Conservation (phyloP, 2,329 filamentous ascomycete species). For the Salinomyces thailandicus region DNA sequence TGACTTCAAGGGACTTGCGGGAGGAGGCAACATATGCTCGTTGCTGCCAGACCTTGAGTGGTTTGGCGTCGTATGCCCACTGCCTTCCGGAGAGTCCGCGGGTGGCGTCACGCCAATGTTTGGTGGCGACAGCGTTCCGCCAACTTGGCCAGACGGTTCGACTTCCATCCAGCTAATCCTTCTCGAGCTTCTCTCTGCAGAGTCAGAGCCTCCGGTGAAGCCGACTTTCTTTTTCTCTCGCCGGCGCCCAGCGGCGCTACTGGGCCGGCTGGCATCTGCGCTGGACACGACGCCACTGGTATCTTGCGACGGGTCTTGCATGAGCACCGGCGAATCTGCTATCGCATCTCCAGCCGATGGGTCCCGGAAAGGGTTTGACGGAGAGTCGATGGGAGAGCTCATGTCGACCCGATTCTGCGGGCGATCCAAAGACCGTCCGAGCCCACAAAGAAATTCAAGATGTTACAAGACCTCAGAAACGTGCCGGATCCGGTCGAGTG, state of each 20-base stretch:
- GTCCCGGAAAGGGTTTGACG: slow-evolving; percentile 5
- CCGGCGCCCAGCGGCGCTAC: slow-evolving; percentile 8
- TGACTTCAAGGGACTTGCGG: slow-evolving; percentile 12
- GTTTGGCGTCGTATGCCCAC: slow-evolving; percentile 8
- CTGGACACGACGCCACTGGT: slow-evolving; percentile 9
- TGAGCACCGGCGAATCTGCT: not conserved
- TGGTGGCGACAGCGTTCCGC: slow-evolving; percentile 5
- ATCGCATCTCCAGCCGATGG: not conserved
- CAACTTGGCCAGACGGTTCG: not conserved
- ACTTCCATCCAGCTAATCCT: slow-evolving; percentile 7
- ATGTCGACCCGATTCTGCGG: not conserved
- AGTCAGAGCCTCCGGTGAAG: slow-evolving; percentile 9
- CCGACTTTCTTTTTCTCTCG: slow-evolving; percentile 16
- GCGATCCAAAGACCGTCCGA: not conserved
- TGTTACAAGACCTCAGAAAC: not conserved
- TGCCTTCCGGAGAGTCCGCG: slow-evolving; percentile 6
- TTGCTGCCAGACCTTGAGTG: slow-evolving; percentile 7
- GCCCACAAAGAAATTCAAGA: slow-evolving; percentile 3
- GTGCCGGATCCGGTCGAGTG: slow-evolving; percentile 4
- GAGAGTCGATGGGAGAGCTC: slow-evolving; percentile 3
- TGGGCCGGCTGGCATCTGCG: slow-evolving; percentile 9
- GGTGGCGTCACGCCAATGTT: slow-evolving; percentile 9
- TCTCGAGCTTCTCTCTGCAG: slow-evolving; percentile 4
- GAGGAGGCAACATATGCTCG: slow-evolving; percentile 9
- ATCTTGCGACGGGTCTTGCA: slow-evolving; percentile 2